Conservation (phyloP, 2,329 filamentous ascomycete species). For the Sclerotinia nivalis region DNA sequence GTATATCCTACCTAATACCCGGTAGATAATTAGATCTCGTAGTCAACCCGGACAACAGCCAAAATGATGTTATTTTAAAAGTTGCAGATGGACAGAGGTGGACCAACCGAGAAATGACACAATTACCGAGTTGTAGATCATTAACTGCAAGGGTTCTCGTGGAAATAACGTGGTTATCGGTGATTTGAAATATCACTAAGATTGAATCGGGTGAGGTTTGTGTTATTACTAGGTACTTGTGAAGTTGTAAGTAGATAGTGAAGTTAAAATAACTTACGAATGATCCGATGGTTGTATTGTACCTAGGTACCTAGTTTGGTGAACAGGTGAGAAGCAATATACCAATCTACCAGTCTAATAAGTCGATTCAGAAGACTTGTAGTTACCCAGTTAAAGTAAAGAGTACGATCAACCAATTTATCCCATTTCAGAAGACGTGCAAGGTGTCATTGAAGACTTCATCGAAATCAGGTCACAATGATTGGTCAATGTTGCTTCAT, state of each 20-base stretch:
- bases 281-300: too few relatives aligned
- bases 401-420: background rate
- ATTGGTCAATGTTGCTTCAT: constrained; percentile 13
- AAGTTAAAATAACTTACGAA: background rate
- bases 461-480: background rate
- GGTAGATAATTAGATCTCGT: background rate
- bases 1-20: too few relatives aligned
- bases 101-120: constrained; percentile 19
- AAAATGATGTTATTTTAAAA: constrained; percentile 9
- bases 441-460: background rate
- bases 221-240: background rate
- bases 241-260: background rate
- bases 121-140: constrained; percentile 20
- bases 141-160: background rate
- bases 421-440: too few relatives aligned
- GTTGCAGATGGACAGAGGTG: constrained; percentile 2
- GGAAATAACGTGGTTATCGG: background rate
- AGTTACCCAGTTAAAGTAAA: too few relatives aligned
- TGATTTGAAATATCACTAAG: background rate
- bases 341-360: background rate
- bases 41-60: constrained; percentile 3
- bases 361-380: background rate
- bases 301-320: background rate
- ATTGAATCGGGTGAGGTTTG: background rate
- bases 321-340: background rate